Conservation (phyloP, 768 basidiomycete genomes). For the Inosperma sp. region DNA sequence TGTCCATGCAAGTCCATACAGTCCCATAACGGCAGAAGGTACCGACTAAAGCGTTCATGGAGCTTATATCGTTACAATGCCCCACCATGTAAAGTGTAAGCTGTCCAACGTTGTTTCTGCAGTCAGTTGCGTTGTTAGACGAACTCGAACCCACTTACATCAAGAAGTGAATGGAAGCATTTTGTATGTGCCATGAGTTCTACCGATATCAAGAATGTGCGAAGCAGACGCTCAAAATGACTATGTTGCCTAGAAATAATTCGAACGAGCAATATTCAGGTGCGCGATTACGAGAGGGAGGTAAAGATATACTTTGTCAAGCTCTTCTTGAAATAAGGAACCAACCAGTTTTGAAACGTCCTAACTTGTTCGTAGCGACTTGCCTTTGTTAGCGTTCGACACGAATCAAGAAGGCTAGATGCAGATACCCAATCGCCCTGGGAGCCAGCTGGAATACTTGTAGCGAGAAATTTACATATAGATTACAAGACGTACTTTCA, state of each 20-base stretch:
- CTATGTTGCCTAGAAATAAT: constrained; percentile 23
- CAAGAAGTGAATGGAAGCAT: constrained; percentile 65
- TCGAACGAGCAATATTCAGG: not conserved
- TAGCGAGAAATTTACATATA: not conserved
- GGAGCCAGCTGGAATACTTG: constrained; percentile 29
- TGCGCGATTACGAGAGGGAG: not conserved
- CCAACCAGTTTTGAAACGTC: constrained; percentile 65
- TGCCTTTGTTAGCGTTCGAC: constrained; percentile 45
- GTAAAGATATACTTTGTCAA: constrained; percentile 41
- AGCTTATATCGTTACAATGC: constrained; percentile 45
- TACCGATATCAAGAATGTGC: constrained; percentile 52
- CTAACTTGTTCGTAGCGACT: constrained; percentile 73
- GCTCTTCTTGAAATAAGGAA: constrained; percentile 60
- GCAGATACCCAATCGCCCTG: constrained; percentile 30
- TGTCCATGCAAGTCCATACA: constrained; percentile 78
- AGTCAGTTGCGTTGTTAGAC: constrained; percentile 1
- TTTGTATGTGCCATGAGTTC: constrained; percentile 58
- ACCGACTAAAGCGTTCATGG: constrained; percentile 61
- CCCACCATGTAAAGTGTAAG: constrained; percentile 52
- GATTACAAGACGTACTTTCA: constrained; percentile 38
- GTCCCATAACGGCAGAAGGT: constrained; percentile 65
- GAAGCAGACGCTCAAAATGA: constrained; percentile 37
- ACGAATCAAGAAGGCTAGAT: constrained; percentile 37
- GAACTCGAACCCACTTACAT: constrained; percentile 42
- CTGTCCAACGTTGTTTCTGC: constrained; percentile 31